Evolutionary conservation across 768 basidiomycete species (phyloP).

Genomic region (Agrocybe pediades): DNA sequence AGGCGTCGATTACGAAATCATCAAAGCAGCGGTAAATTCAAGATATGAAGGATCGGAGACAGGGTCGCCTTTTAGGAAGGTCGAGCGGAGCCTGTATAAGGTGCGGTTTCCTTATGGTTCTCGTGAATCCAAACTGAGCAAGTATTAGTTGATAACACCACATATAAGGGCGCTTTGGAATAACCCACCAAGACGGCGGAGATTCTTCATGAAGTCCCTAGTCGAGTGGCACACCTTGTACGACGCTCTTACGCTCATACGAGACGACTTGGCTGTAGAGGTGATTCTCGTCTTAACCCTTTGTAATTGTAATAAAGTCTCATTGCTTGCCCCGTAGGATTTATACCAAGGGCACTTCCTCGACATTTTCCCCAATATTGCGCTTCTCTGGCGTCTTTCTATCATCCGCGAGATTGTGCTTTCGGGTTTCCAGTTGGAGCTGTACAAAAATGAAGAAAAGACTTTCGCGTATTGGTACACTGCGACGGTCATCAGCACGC

Average conservation of each 20-base stretch:
- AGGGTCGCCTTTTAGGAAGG: constrained; percentile 35
- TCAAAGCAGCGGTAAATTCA: constrained; percentile 38
- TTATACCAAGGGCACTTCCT: constrained; percentile 35
- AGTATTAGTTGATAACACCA: constrained; percentile 52
- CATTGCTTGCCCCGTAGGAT: constrained; percentile 22
- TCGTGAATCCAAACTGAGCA: no score
- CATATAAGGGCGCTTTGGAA: constrained; percentile 65
- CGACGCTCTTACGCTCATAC: constrained; percentile 40
- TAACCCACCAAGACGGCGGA: constrained; percentile 68
- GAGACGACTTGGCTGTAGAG: constrained; percentile 26
- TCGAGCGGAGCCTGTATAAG: constrained; percentile 45
- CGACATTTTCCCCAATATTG: constrained; percentile 44
- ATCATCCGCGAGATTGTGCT: constrained; percentile 67
- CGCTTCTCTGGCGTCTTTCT: constrained; percentile 60
- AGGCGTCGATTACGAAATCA: constrained; percentile 51
- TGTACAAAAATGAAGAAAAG: constrained; percentile 69
- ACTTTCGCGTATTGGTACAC: constrained; percentile 80
- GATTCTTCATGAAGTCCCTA: constrained; percentile 64
- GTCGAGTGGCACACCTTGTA: constrained; percentile 70
- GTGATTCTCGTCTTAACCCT: constrained; percentile 21
- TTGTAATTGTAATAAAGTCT: neutral
- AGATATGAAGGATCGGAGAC: constrained; percentile 38
- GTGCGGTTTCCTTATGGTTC: constrained; percentile 25
- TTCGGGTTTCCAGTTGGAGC: constrained; percentile 76
- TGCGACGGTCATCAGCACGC: constrained; percentile 54